Base-by-base conservation (phyloP, 768 basidiomycete genomes). In the Boletus vermiculosoides region DNA sequence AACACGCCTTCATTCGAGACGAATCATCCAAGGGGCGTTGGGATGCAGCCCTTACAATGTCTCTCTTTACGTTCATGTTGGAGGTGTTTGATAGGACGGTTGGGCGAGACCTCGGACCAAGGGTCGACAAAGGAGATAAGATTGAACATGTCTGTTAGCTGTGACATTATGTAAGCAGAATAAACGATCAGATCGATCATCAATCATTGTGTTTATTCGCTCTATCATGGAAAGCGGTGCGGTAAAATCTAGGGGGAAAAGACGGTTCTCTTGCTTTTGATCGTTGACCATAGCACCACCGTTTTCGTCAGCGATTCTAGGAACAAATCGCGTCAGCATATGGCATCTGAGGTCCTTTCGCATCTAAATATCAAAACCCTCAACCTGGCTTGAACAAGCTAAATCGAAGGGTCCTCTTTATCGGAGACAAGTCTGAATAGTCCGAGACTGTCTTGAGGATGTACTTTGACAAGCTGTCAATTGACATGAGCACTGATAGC, bases 1-100 rank as follows among this genome's bases (percentile, higher is more conserved):
- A 98, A 66, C 95, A 98, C 63, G 96, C 96, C 4, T 98, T 98
- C 73, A 88, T 98, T 58, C 86, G 95, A 6, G 94, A 96, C 69
- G 92, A 94, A 65, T 81, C 83, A 8, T 92, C 89, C 31, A 98
- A 97, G 71, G 95, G 93, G 2, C 83, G 96, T 52, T 98, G 94
- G 94, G 96, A 98, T 66, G 93, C 94, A 9, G 94, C 94, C 0
- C 75, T 98, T 50, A 93, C 91, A 0, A 79, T 83, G 49, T 87
- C 86, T 22, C 69, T 94, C 33, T 94, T 94, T 69, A 74, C 76
- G 1, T 90, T 88, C 72, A 90, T 97, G 92, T 79, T 98, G 80
- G 95, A 98, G 68, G 84, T 95, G 11, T 98, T 98, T 62, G 92
- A 90, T 60, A 81, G 96, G 62, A 94, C 90, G 0, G 83, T 93